Evolutionary conservation across 805 yeast genomes (phyloP).

Genomic region (Komagataella pseudopastoris): DNA sequence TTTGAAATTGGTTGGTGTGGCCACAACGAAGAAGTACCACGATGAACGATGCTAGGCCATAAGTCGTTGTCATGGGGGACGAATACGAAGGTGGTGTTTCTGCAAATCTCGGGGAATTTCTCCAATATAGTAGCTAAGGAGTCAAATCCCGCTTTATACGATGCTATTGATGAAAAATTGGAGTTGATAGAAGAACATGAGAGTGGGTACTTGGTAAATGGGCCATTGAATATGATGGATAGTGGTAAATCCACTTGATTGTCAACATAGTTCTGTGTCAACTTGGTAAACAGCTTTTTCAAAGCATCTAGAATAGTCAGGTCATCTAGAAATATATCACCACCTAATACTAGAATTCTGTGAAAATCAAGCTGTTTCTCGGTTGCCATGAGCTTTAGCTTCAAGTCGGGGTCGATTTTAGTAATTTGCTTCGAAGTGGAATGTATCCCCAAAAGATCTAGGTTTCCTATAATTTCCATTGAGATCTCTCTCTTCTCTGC

Average conservation of each 20-base stretch:
- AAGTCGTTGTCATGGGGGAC: slow-evolving; percentile 92
- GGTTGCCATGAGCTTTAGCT: slow-evolving; percentile 34
- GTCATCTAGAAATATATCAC: slow-evolving; percentile 57
- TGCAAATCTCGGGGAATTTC: slow-evolving; percentile 38
- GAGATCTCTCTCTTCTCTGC: slow-evolving; percentile 62
- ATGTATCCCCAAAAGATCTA: slow-evolving; percentile 38
- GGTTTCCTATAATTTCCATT: slow-evolving; percentile 59
- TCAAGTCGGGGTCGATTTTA: slow-evolving; percentile 49
- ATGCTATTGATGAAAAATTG: slow-evolving; percentile 31
- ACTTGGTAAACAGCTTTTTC: slow-evolving; percentile 39
- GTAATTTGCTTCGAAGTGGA: slow-evolving; percentile 11
- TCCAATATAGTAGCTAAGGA: slow-evolving; percentile 53
- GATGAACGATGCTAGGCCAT: slow-evolving; percentile 64
- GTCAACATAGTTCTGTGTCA: slow-evolving; percentile 38
- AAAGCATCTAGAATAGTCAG: slow-evolving; percentile 46
- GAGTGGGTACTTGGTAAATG: slow-evolving; percentile 59
- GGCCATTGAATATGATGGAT: slow-evolving; percentile 69
- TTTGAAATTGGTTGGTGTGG: slow-evolving; percentile 68
- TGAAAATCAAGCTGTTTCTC: slow-evolving; percentile 48
- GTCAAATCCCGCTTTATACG: slow-evolving; percentile 61
- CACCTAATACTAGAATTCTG: slow-evolving; percentile 58
- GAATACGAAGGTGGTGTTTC: slow-evolving; percentile 46
- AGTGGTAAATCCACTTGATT: slow-evolving; percentile 27
- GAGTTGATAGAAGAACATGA: slow-evolving; percentile 29
- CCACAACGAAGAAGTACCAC: slow-evolving; percentile 46